A percentile compares a stretch with the other conserved stretches of the same genome.
Conservation (phyloP, 176 grass and related monocot species). For the Otatea glauca region DNA sequence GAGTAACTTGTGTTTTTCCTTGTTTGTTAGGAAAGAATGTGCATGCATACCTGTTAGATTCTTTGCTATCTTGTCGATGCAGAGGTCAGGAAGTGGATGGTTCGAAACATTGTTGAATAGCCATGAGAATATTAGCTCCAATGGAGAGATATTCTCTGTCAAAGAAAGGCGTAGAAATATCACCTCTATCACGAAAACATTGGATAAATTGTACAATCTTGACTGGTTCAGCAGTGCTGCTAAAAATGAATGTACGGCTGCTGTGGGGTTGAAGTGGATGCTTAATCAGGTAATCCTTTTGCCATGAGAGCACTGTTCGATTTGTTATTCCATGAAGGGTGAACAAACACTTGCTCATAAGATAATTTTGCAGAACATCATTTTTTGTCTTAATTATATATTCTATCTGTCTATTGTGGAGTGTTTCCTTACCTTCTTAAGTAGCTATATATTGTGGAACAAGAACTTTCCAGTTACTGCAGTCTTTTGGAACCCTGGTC, state of each 20-base stretch:
- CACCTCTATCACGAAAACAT: constrained; percentile 61
- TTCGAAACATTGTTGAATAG: constrained; percentile 96
- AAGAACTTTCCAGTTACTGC: background rate
- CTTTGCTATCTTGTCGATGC: constrained; percentile 98
- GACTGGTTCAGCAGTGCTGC: constrained; percentile 97
- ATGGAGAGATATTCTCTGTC: constrained; percentile 92
- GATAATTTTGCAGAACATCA: background rate
- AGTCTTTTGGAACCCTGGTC: background rate
- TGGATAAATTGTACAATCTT: constrained; percentile 83
- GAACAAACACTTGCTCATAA: background rate
- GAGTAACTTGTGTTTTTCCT: constrained; percentile 36
- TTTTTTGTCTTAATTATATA: constrained; percentile 1
- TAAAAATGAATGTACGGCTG: constrained; percentile 92
- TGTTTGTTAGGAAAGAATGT: constrained; percentile 84
- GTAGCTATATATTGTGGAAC: background rate
- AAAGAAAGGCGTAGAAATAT: constrained; percentile 78
- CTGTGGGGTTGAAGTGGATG: constrained; percentile 96
- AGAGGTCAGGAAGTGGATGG: constrained; percentile 95
- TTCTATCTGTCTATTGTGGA: background rate
- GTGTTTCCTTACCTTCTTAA: background rate
- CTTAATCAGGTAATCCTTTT: constrained; percentile 82
- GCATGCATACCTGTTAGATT: constrained; percentile 76
- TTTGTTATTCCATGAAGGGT: background rate
- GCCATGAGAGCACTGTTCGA: background rate
- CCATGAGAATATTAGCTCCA: constrained; percentile 80